Conservation (phyloP, 73 alveolate species). For the Symbiodinium natans region DNA sequence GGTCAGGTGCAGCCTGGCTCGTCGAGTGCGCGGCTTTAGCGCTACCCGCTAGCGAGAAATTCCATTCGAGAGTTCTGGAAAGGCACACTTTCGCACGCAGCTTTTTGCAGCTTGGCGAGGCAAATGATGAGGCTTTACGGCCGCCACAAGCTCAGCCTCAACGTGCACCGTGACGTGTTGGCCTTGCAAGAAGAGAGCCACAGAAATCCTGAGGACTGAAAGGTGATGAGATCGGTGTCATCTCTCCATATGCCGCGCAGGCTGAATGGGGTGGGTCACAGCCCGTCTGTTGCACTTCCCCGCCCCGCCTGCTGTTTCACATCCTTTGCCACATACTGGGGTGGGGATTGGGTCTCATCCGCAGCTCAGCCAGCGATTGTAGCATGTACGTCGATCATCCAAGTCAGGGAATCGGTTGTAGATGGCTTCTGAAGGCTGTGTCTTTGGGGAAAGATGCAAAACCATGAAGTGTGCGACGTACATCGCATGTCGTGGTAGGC, state of each 20-base stretch:
- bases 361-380: not conserved
- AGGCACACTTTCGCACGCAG: too few relatives aligned
- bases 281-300: too few relatives aligned
- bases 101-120: not conserved
- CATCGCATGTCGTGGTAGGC: too few relatives aligned
- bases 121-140: conserved; percentile 34
- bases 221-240: conserved; percentile 95
- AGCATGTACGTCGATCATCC: not conserved
- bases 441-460: not conserved
- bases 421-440: not conserved
- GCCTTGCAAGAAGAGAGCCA: too few relatives aligned
- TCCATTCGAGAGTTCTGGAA: too few relatives aligned
- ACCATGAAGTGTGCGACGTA: too few relatives aligned
- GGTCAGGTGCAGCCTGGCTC: conserved; percentile 69
- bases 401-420: not conserved
- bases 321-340: too few relatives aligned
- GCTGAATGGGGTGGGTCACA: not conserved
- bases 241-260: conserved; percentile 95
- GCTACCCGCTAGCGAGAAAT: too few relatives aligned
- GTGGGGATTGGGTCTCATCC: too few relatives aligned
- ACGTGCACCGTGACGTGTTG: too few relatives aligned
- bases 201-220: conserved; percentile 28
- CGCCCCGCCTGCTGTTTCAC: too few relatives aligned
- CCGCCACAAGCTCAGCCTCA: not conserved
- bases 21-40: conserved; percentile 25